phyloP scores from a whole-genome alignment of 1,139 yeast genomes.

The Suhomyces taliae region DNA sequence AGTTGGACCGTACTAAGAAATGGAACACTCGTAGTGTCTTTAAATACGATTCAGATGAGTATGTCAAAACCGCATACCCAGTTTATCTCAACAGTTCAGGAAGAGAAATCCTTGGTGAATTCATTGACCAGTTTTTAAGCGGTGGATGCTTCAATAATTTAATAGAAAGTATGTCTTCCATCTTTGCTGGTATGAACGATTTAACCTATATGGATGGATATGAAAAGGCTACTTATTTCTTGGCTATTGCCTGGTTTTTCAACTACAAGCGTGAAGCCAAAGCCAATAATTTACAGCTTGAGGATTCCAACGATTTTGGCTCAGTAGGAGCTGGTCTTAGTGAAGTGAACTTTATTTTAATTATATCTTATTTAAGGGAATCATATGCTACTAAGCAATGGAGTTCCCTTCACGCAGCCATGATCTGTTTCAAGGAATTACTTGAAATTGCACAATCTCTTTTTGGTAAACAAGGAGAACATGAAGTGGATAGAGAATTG shows the following conservation, averaged over 20 bases:
- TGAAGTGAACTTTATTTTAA: constrained; percentile 62
- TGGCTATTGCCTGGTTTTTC: constrained; percentile 71
- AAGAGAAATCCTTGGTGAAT: constrained; percentile 43
- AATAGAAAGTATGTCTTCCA: constrained; percentile 51
- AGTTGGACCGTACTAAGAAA: constrained; percentile 64
- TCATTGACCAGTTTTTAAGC: constrained; percentile 52
- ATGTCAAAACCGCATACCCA: constrained; percentile 21
- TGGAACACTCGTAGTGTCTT: constrained; percentile 55
- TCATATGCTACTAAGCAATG: constrained; percentile 52
- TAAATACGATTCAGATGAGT: constrained; percentile 47
- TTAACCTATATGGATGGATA: constrained; percentile 32
- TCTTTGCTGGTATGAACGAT: constrained; percentile 43
- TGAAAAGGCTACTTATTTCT: constrained; percentile 52
- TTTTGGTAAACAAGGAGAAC: constrained; percentile 41
- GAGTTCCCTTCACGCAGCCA: constrained; percentile 67
- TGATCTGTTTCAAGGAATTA: constrained; percentile 68
- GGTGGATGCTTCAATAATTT: constrained; percentile 78
- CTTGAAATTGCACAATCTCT: constrained; percentile 55
- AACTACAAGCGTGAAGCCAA: constrained; percentile 32
- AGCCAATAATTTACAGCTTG: constrained; percentile 12
- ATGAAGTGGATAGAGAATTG: constrained; percentile 47
- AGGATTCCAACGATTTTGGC: constrained; percentile 48
- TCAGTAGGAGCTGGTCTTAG: constrained; percentile 67
- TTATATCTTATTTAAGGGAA: constrained; percentile 56
- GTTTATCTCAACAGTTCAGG: constrained; percentile 12